Evolutionary conservation across 257 asterid species (phyloP).

Genomic region (Scutellaria baicalensis): DNA sequence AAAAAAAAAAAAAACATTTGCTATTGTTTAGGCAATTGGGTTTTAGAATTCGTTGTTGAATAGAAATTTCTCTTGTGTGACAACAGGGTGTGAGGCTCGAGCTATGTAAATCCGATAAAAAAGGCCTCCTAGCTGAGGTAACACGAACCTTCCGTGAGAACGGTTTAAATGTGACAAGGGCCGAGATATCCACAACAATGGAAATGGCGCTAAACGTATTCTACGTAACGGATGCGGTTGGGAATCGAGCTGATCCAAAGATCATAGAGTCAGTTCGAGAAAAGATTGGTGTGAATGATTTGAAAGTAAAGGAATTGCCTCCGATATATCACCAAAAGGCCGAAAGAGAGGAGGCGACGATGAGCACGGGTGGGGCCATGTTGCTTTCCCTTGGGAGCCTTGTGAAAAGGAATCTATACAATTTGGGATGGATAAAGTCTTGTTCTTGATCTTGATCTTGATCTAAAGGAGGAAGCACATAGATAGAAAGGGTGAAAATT

Average conservation of each 20-base stretch:
- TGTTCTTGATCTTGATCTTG: constrained; percentile 55
- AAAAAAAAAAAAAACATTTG: too few species aligned
- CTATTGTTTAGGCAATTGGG: too few species aligned
- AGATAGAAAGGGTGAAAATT: neutral
- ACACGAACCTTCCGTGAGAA: constrained; percentile 88
- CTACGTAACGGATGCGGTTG: constrained; percentile 72
- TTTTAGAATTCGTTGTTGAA: too few species aligned
- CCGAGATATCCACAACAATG: constrained; percentile 66
- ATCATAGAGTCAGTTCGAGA: constrained; percentile 60
- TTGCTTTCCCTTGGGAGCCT: constrained; percentile 77
- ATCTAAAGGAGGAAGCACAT: too few species aligned
- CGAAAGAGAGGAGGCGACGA: constrained; percentile 33
- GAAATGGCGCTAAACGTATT: constrained; percentile 53
- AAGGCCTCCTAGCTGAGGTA: constrained; percentile 77
- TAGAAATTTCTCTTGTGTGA: neutral
- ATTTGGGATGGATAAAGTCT: constrained; percentile 70
- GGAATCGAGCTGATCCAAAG: constrained; percentile 53
- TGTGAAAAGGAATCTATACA: constrained; percentile 76
- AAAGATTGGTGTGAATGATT: constrained; percentile 53
- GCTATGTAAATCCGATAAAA: constrained; percentile 53
- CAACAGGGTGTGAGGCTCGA: constrained; percentile 88
- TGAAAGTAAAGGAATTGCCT: constrained; percentile 82
- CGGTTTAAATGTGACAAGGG: constrained; percentile 73
- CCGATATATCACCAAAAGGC: constrained; percentile 35
- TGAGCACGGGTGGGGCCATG: constrained; percentile 68